phyloP scores from a whole-genome alignment of 371 early-diverging fungal genomes.

The Furculomyces boomerangus region DNA sequence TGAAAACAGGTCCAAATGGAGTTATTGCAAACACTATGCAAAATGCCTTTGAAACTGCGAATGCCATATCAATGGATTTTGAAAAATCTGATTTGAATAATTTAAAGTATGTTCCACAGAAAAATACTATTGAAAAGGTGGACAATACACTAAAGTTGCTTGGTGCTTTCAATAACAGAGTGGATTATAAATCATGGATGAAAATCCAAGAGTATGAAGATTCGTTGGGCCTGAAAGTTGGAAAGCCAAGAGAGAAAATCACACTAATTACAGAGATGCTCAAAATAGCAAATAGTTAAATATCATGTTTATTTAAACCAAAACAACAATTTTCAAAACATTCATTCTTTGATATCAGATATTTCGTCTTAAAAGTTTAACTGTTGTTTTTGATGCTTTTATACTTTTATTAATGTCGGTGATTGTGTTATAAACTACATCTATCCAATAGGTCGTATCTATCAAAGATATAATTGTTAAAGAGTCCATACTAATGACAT shows the following conservation, averaged over 20 bases:
- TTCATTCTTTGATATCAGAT: not conserved
- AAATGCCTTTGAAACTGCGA: slow-evolving; percentile 82
- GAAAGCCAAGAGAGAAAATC: slow-evolving; percentile 76
- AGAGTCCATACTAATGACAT: not conserved
- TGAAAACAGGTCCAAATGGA: slow-evolving; percentile 85
- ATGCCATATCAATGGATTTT: slow-evolving; percentile 43
- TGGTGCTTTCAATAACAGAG: slow-evolving; percentile 9
- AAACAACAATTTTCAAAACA: no score
- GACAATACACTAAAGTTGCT: slow-evolving; percentile 11
- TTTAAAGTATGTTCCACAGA: no score
- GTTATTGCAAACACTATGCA: slow-evolving; percentile 90
- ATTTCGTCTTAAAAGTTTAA: not conserved
- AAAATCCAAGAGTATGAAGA: slow-evolving; percentile 58
- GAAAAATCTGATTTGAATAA: no score
- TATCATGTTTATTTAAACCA: no score
- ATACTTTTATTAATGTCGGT: not conserved
- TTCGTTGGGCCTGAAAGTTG: slow-evolving; percentile 32
- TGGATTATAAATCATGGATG: slow-evolving; percentile 63
- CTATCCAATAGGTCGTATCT: slow-evolving; percentile 2
- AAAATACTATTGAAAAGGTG: no score
- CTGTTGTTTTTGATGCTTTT: not conserved
- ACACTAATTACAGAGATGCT: slow-evolving; percentile 47
- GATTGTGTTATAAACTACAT: not conserved
- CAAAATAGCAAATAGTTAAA: slow-evolving; percentile 1
- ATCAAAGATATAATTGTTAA: not conserved